Base-by-base conservation (phyloP, 345 rosid genomes). In the Jatropha curcas region DNA sequence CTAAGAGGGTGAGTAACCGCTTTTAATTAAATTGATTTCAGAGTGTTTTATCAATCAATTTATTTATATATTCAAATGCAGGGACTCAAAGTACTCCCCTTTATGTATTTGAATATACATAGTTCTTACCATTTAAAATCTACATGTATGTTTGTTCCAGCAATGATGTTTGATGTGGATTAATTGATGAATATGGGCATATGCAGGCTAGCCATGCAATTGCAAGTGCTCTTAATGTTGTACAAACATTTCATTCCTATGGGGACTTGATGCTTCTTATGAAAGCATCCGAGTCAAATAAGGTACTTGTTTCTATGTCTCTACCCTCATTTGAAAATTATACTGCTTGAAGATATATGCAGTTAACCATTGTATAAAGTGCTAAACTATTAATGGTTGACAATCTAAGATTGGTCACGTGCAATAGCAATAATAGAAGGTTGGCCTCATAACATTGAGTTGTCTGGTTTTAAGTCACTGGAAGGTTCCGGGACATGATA, bases 221-320 rank as follows among this genome's bases (percentile, higher is more conserved):
- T 76, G 94, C 94, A 28, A 75, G 84, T 72, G 86, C 96, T 37
- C 88, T 92, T 58, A 95, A 95, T 83, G 98, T 87, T 72, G 84
- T 84, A 39, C 96, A 87, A 80, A 92, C 99, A 56, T 83, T 81
- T 52, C 99, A 95, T 86, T 92, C 99, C 65, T 92, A 80, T 67
- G 99, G 93, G 33, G 99, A 95, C 74, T 56, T 92, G 67, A 84
- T 92, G 96, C 92, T 95, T 70, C 88, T 89, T 30, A 76, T 61
- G 77, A 84, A 71, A 86, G 99, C 99, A 62, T 71, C 89, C 28
- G 80, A 91, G 61, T 74, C 77, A 60, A 81, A 85, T 71, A 83
- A 86, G 86, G 99, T 92, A 71, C 61, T 74, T 28, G 45, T 71
- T 66, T 65, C 74, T 73, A n/a, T 55, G 11, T 65, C 74, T 73